Evolutionary conservation across 2,329 filamentous ascomycete species (phyloP).

Genomic region (Dactylonectria estremocensis): DNA sequence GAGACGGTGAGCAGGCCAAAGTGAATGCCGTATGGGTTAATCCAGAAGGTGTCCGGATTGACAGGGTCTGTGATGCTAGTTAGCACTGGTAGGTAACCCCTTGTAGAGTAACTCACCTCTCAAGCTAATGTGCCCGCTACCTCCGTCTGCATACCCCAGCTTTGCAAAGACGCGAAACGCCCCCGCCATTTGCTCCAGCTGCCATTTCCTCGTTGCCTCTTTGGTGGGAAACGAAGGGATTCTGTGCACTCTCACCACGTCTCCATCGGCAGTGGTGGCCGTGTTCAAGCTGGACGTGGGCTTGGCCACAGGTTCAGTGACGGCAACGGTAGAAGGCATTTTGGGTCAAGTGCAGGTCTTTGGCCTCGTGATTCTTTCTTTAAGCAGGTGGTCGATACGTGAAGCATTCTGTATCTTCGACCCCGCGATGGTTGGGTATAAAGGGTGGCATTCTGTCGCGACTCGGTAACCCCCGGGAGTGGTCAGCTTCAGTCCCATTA

Average conservation of each 20-base stretch:
- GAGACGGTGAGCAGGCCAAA: slow-evolving; percentile 76
- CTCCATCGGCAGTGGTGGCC: slow-evolving; percentile 26
- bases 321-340: slow-evolving; percentile 37
- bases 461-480: slow-evolving; percentile 34
- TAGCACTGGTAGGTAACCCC: slow-evolving; percentile 30
- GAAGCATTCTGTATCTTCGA: background rate
- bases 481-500: background rate
- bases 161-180: slow-evolving; percentile 65
- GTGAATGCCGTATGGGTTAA: slow-evolving; percentile 74
- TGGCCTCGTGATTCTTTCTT: background rate
- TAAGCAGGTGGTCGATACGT: background rate
- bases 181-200: slow-evolving; percentile 58
- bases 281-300: slow-evolving; percentile 34
- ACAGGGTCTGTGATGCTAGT: slow-evolving; percentile 49
- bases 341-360: background rate
- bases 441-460: background rate
- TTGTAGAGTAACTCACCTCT: slow-evolving; percentile 36
- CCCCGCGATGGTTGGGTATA: background rate
- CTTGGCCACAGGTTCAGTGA: slow-evolving; percentile 1
- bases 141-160: slow-evolving; percentile 61
- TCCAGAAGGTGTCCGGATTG: slow-evolving; percentile 56
- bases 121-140: slow-evolving; percentile 63
- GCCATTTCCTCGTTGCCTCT: slow-evolving; percentile 49
- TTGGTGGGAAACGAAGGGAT: slow-evolving; percentile 39
- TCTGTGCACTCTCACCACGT: slow-evolving; percentile 37